Percentiles rank a stretch among this genome's conserved stretches.
phyloP scores from a whole-genome alignment of 805 yeast genomes.

The Teunomyces panamensis region DNA sequence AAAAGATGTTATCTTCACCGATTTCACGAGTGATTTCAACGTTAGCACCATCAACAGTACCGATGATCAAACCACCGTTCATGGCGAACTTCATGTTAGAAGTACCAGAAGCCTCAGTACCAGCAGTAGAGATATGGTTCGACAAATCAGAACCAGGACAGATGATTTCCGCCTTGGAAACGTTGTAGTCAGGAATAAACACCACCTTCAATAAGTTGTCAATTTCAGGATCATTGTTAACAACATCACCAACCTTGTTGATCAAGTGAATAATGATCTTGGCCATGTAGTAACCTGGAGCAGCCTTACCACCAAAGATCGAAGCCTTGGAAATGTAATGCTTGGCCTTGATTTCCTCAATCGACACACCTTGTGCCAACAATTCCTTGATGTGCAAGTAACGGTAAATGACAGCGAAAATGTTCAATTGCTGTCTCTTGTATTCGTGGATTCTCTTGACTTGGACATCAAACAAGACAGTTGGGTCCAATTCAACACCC shows the following conservation, averaged over 20 bases:
- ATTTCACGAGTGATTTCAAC: slow-evolving; percentile 92
- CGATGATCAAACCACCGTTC: slow-evolving; percentile 91
- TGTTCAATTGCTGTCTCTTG: slow-evolving; percentile 91
- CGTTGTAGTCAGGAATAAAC: slow-evolving; percentile 89
- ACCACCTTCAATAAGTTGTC: slow-evolving; percentile 79
- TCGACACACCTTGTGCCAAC: slow-evolving; percentile 44
- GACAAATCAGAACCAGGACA: slow-evolving; percentile 88
- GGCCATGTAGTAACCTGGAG: slow-evolving; percentile 98
- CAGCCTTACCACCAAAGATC: slow-evolving; percentile 91
- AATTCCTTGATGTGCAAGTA: slow-evolving; percentile 73
- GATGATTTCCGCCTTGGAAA: slow-evolving; percentile 88
- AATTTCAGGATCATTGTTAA: slow-evolving; percentile 73
- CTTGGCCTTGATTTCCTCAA: slow-evolving; percentile 52
- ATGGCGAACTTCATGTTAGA: slow-evolving; percentile 93
- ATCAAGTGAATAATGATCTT: slow-evolving; percentile 84
- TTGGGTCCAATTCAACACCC: slow-evolving; percentile 64
- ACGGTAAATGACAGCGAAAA: slow-evolving; percentile 84
- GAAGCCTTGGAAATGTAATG: slow-evolving; percentile 72
- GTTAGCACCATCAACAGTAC: slow-evolving; percentile 96
- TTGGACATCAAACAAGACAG: slow-evolving; percentile 83
- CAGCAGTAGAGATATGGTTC: slow-evolving; percentile 95
- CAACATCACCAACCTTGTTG: slow-evolving; percentile 75
- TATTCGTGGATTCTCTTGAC: slow-evolving; percentile 95
- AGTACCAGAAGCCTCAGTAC: slow-evolving; percentile 96
- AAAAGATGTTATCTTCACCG: slow-evolving; percentile 88